These are phyloP conservation scores for Parascedosporium putredinis DNA, from an alignment of 2,329 filamentous ascomycete genomes.

Conservation along the genomic window DNA sequence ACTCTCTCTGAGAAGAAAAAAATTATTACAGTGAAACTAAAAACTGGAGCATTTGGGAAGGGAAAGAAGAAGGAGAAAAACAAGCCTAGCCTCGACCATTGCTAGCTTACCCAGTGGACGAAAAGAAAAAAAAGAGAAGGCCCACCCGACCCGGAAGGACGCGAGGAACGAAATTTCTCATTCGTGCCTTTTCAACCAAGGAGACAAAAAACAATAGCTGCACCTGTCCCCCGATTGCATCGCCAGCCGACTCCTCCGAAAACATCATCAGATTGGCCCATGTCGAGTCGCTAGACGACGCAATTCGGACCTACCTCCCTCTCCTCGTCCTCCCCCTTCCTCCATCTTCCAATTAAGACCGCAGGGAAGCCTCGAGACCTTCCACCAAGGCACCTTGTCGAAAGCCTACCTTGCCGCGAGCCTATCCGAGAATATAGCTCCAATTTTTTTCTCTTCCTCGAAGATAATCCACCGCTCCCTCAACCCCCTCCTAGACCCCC, in stretches of 20 bases:
- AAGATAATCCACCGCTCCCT: too few species aligned
- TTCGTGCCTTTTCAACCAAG: too few species aligned
- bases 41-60: too few species aligned
- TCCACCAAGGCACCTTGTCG: too few species aligned
- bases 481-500: too few species aligned
- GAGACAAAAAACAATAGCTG: too few species aligned
- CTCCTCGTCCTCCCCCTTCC: too few species aligned
- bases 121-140: too few species aligned
- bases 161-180: neutral
- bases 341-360: too few species aligned
- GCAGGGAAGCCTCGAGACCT: too few species aligned
- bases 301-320: neutral
- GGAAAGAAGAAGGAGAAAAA: too few species aligned
- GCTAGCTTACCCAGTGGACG: neutral
- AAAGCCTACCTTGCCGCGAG: too few species aligned
- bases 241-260: neutral
- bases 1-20: neutral
- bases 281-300: neutral
- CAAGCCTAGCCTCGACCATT: neutral
- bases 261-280: neutral
- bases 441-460: neutral
- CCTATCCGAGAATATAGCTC: neutral
- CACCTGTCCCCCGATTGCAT: neutral
- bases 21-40: constrained; percentile 3
- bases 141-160: neutral